Percentiles rank a stretch among this genome's conserved stretches.
These are phyloP conservation scores for Solanum aculeatissimum DNA, from an alignment of 305 asterid species.

Conservation along the genomic window DNA sequence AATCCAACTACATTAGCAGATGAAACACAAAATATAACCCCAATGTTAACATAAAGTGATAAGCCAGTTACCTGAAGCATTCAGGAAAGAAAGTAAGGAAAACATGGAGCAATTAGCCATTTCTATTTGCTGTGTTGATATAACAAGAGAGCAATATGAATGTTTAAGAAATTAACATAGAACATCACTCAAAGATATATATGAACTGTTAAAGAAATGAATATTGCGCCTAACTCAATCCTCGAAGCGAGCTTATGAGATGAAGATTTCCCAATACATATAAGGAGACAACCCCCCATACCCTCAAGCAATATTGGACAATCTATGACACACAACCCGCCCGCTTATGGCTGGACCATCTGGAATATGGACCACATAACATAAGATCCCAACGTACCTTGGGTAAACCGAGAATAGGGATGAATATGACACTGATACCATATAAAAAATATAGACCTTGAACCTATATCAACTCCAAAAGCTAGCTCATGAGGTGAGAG, in stretches of 20 bases:
- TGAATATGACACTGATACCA: neutral
- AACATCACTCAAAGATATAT: neutral
- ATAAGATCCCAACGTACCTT: no score
- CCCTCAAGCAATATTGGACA: neutral
- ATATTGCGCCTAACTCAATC: neutral
- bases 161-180: neutral
- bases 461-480: neutral
- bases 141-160: neutral
- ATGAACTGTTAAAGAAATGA: neutral
- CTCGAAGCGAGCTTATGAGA: neutral
- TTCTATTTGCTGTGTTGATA: neutral
- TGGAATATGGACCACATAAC: neutral
- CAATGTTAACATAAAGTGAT: constrained; percentile 4
- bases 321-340: neutral
- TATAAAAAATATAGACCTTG: neutral
- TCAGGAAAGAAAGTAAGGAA: neutral
- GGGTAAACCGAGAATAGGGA: neutral
- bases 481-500: neutral
- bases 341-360: neutral
- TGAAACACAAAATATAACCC: constrained; percentile 14
- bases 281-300: neutral
- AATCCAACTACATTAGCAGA: neutral
- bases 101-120: neutral
- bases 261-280: neutral
- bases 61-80: neutral